Evolutionary conservation across 257 asterid species (phyloP).

Genomic region (Gentiana macrophylla): DNA sequence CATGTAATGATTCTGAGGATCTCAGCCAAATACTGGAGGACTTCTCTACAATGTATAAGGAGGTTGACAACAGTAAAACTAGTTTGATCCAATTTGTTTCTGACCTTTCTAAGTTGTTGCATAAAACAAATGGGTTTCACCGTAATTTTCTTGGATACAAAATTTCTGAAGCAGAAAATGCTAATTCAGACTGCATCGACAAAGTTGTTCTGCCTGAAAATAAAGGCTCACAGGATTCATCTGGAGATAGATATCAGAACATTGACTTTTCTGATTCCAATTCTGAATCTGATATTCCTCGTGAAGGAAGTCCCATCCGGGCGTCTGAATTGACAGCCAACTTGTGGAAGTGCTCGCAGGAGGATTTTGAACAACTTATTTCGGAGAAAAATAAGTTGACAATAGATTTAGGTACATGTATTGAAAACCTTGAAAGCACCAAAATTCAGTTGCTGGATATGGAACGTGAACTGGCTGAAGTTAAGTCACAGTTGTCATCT

Average conservation of each 20-base stretch:
- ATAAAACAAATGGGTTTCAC: constrained; percentile 59
- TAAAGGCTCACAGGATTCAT: constrained; percentile 35
- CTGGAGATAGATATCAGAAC: constrained; percentile 44
- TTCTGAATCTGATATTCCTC: constrained; percentile 72
- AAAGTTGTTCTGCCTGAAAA: constrained; percentile 86
- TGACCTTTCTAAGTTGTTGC: constrained; percentile 57
- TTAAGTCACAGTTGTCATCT: constrained; percentile 61
- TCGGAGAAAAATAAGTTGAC: constrained; percentile 60
- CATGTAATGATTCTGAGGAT: constrained; percentile 44
- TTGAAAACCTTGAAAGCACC: constrained; percentile 49
- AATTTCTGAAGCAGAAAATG: constrained; percentile 60
- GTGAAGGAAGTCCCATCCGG: constrained; percentile 70
- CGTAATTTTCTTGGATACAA: constrained; percentile 60
- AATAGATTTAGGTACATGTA: constrained; percentile 47
- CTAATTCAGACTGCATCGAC: constrained; percentile 73
- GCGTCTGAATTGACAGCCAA: constrained; percentile 53
- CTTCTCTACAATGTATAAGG: constrained; percentile 47
- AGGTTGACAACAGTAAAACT: constrained; percentile 27
- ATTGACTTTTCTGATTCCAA: constrained; percentile 60
- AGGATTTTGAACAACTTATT: constrained; percentile 80
- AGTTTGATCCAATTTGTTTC: constrained; percentile 47
- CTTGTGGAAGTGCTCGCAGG: constrained; percentile 69
- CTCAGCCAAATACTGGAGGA: constrained; percentile 32
- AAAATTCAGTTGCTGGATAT: constrained; percentile 59
- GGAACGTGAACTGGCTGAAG: constrained; percentile 67